Evolutionary conservation across 1,139 yeast species (phyloP).

Genomic region (Kodamaea derodonti): DNA sequence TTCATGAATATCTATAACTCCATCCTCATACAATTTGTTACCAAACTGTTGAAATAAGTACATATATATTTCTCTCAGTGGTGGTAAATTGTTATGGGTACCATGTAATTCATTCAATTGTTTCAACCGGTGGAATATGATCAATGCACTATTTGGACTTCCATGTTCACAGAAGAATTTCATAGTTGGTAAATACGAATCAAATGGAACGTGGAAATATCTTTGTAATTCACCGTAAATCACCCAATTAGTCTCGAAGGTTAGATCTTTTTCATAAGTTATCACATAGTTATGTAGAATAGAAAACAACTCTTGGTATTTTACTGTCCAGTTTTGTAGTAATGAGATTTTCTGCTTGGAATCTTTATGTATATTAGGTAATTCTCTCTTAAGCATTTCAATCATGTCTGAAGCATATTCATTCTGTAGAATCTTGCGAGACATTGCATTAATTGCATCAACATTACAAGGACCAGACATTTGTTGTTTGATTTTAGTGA

Average conservation of each 20-base stretch:
- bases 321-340: conserved; percentile 21
- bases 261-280: conserved; percentile 35
- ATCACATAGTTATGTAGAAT: conserved; percentile 46
- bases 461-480: conserved; percentile 26
- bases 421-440: conserved; percentile 42
- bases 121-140: conserved; percentile 62
- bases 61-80: conserved; percentile 66
- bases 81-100: conserved; percentile 39
- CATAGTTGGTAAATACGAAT: conserved; percentile 58
- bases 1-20: conserved; percentile 64
- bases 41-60: conserved; percentile 64
- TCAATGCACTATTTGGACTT: conserved; percentile 62
- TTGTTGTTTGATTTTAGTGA: conserved; percentile 37
- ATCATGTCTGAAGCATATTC: conserved; percentile 56
- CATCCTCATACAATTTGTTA: conserved; percentile 56
- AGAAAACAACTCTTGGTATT: conserved; percentile 33
- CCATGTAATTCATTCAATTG: conserved; percentile 55
- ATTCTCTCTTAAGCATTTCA: conserved; percentile 56
- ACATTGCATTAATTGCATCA: conserved; percentile 46
- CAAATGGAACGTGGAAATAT: conserved; percentile 58
- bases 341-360: conserved; percentile 28
- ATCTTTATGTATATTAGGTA: conserved; percentile 45
- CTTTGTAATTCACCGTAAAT: conserved; percentile 58
- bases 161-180: conserved; percentile 53
- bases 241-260: conserved; percentile 56